A percentile compares a stretch with the other conserved stretches of the same genome.
Conservation (phyloP, 176 grass and related monocot genomes). For the Puccinellia tenuiflora region DNA sequence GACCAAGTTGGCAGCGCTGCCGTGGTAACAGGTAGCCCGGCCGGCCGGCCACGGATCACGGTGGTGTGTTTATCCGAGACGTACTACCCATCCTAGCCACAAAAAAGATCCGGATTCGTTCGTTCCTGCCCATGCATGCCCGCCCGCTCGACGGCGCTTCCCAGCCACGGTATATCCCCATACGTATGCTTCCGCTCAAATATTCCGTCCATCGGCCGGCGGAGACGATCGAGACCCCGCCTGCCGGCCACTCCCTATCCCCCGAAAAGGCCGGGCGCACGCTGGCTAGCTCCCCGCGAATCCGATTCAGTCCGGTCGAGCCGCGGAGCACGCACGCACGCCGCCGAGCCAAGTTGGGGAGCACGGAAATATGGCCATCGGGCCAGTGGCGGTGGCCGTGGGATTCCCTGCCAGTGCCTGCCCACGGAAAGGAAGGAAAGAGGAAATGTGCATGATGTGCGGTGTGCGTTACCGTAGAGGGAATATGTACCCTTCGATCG, state of each 20-base stretch:
- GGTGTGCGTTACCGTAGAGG: no score
- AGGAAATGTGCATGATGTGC: background rate
- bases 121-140: background rate
- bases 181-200: background rate
- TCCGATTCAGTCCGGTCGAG: conserved; percentile 12
- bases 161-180: background rate
- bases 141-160: background rate
- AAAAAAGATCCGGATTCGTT: conserved; percentile 24
- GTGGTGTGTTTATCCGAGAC: background rate
- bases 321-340: no score
- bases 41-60: background rate
- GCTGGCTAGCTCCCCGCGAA: background rate
- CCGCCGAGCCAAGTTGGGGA: background rate
- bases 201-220: background rate
- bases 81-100: background rate
- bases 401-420: background rate
- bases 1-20: background rate
- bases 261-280: background rate
- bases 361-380: background rate
- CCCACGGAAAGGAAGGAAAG: background rate
- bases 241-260: background rate
- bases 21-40: background rate
- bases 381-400: background rate
- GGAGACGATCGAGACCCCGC: no score
- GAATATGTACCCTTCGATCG: no score